Base-by-base conservation (phyloP, 108 stramenopile species). In the Phaeodactylum tricornutum region DNA sequence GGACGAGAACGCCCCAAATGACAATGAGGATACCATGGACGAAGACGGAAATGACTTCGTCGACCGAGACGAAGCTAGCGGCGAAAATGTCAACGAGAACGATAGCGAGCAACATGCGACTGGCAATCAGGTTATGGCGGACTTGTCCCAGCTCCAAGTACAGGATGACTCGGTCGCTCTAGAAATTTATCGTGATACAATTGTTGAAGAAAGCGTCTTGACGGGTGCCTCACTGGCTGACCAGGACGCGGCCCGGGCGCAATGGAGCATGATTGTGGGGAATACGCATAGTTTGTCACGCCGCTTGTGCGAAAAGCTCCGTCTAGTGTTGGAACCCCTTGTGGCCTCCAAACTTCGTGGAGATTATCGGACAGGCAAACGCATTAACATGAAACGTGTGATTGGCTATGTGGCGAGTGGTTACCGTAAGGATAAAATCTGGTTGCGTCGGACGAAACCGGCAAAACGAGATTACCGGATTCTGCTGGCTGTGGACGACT, bases 351-450 rank as follows among this genome's bases (percentile, higher is more conserved):
- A 94, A 69, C 69, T 98, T 25, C 79, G 82, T 42, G 98, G 98
- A 4, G 97, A 98, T 66, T 99, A 97, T 51, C 71, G 96, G 5
- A 95, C 94, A 1, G 98, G 98, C 5, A 99, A 99, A 50, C 51
- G 98, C 33, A 92, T 99, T 53, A 97, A 98, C 66, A 97, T 99
- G 96, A 88, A 96, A 45, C 77, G 90, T 17, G 96, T 99, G n/a
- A 97, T 99, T 58, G 77, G 88, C 1, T 99, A 98, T 65, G 94
- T 99, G 47, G 98, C 98, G 22, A 92, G 89, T 43, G 94, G 95
- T 16, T 99, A 94, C 61, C 75, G 98, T 16, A 96, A 94, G 62
- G 98, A 99, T 62, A 95, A 95, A 65, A 99, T 99, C 45, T 99
- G 98, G 98, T 72, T 99, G n/a, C 71, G 96, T 17, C 61, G 98